These are phyloP conservation scores for Omphalea diandra DNA, from an alignment of 441 rosid species.

Conservation along the genomic window DNA sequence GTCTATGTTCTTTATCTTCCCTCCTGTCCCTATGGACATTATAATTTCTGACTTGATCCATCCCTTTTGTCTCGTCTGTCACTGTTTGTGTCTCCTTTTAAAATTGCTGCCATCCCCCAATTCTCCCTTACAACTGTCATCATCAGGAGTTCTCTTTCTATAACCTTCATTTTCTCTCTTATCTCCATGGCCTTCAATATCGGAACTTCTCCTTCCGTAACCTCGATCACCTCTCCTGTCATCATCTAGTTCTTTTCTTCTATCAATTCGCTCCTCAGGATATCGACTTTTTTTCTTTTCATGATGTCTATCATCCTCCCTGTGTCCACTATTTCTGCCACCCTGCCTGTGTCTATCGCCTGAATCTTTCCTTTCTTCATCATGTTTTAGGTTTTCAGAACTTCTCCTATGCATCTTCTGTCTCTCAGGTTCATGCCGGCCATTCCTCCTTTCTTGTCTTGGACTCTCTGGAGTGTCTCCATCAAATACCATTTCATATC, in stretches of 20 bases:
- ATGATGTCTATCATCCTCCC: conserved; percentile 35
- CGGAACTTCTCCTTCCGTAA: conserved; percentile 33
- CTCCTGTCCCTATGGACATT: conserved; percentile 20
- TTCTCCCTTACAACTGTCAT: conserved; percentile 20
- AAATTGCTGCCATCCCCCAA: conserved; percentile 27
- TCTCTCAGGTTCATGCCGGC: conserved; percentile 32
- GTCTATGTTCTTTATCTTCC: conserved; percentile 27
- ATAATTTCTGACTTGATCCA: conserved; percentile 28
- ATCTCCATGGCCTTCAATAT: conserved; percentile 24
- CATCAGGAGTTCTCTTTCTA: conserved; percentile 18
- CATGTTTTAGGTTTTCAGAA: conserved; percentile 35
- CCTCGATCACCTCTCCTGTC: conserved; percentile 31
- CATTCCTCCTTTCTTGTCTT: conserved; percentile 41
- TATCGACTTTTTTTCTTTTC: conserved; percentile 36
- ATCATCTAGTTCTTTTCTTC: conserved; percentile 32
- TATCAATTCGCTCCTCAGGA: conserved; percentile 29
- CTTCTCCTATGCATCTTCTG: conserved; percentile 36
- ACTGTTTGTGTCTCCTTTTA: conserved; percentile 27
- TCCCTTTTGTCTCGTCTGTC: conserved; percentile 26
- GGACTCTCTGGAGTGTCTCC: conserved; percentile 53
- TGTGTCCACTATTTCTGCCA: conserved; percentile 40
- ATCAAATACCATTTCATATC: conserved; percentile 92
- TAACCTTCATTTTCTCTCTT: conserved; percentile 26
- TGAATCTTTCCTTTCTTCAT: conserved; percentile 32
- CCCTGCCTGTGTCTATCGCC: conserved; percentile 34